phyloP scores from a whole-genome alignment of 2,329 filamentous ascomycete species.

The Exserohilum rostratum region DNA sequence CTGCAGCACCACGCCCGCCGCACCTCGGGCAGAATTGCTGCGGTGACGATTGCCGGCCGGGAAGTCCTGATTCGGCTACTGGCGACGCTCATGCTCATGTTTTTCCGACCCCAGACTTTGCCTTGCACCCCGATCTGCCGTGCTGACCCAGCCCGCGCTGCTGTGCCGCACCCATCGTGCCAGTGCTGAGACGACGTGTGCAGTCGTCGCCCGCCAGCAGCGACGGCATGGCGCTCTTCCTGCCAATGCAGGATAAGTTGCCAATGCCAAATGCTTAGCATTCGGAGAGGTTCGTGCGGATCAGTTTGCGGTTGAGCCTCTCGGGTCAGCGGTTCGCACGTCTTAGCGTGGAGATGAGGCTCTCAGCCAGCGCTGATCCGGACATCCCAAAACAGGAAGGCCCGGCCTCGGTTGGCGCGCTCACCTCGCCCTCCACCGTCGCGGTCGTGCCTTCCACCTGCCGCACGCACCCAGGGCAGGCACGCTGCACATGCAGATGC shows the following conservation, averaged over 20 bases:
- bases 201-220: background rate
- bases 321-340: conserved; percentile 7
- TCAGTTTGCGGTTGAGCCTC: background rate
- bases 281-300: conserved; percentile 8
- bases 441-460: background rate
- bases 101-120: background rate
- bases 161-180: too few species aligned
- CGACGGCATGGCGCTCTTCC: background rate
- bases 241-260: conserved; percentile 13
- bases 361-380: conserved; percentile 6
- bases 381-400: conserved; percentile 6
- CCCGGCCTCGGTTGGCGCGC: conserved; percentile 3
- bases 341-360: conserved; percentile 11
- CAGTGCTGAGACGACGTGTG: too few species aligned
- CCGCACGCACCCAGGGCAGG: background rate
- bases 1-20: conserved; percentile 1
- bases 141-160: too few species aligned
- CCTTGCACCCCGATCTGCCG: background rate
- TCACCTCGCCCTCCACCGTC: background rate
- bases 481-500: background rate
- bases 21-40: conserved; percentile 2
- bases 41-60: conserved; percentile 11
- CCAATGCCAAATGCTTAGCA: conserved; percentile 14
- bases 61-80: background rate
- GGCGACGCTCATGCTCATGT: background rate